Base-by-base conservation (phyloP, 1,139 yeast species). In the Eremothecium coryli region DNA sequence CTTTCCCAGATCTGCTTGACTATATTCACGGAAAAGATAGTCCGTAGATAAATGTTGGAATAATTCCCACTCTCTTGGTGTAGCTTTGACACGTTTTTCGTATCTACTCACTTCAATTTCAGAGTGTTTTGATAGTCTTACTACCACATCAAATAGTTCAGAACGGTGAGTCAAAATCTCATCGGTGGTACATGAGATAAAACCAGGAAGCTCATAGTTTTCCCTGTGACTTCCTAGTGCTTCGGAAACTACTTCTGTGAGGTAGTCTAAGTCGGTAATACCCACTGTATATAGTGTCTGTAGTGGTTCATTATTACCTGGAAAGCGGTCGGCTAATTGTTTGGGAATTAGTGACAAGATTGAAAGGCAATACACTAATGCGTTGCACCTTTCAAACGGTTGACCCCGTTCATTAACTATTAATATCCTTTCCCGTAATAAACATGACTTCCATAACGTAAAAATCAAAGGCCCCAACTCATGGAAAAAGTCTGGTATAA, bases 391-490 rank as follows among this genome's bases (percentile, higher is more conserved):
- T 33, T 68, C 68, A 20, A 73, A 49, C 20, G 57, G 38, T 15
- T 53, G 50, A 25, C 61, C 56, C 27, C 51, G 48, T 4, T 61
- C 61, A 45, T 72, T 71, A 44, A 80, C 68, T 4, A 85, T 56
- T 8, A 85, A 42, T 7, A 85, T 65, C 26, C 76, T 65, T 41
- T 76, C 71, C 14, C 93, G 63, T 20, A 81, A 53, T 23, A 86
- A 56, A 4, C 79, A 71, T 23, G 76, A 67, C 53, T 80, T 82
- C 77, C 82, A 84, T 4, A 82, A 55, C 17, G 71, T 71, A 49
- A 81, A 82, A 2, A 81, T 63, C 31, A 81, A 59, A 0, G 95
- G 93, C 0, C 95, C 95, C 38, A 81, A 61, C 5, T 58, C 53
- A 26, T 18, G 11, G 14, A 32, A 26, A 14, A 26, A 22, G 13